A percentile compares a stretch with the other conserved stretches of the same genome.
Conservation (phyloP, 331 rosid genomes). For the Rhamnella rubrinervis region DNA sequence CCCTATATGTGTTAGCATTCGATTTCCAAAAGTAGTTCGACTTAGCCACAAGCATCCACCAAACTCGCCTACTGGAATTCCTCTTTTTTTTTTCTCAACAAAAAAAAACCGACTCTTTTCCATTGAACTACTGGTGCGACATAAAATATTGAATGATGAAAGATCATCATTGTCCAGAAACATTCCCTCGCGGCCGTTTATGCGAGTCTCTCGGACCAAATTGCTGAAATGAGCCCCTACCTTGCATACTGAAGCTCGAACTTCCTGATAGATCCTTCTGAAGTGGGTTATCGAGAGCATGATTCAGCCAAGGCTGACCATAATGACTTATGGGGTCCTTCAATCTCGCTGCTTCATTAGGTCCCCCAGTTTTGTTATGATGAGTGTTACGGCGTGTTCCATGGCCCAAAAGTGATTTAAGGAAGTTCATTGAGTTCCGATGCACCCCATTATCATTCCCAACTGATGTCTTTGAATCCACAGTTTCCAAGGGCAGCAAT, state of each 20-base stretch:
- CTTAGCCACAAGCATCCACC: no score
- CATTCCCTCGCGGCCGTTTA: conserved; percentile 24
- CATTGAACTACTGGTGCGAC: neutral
- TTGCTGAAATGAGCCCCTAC: conserved; percentile 7
- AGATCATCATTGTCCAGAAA: neutral
- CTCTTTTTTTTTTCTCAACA: neutral
- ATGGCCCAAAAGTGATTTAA: conserved; percentile 17
- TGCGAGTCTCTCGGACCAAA: conserved; percentile 25
- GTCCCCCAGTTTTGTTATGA: conserved; percentile 8
- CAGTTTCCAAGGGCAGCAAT: conserved; percentile 11
- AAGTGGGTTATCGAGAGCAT: conserved; percentile 1
- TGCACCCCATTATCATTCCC: conserved; percentile 28
- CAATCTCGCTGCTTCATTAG: conserved; percentile 15
- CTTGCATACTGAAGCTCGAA: conserved; percentile 25
- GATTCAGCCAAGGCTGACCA: neutral
- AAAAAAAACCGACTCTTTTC: neutral
- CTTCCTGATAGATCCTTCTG: conserved; percentile 5
- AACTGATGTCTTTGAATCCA: conserved; percentile 39
- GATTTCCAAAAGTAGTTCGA: neutral
- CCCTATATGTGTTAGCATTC: conserved; percentile 4
- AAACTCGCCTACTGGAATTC: no score
- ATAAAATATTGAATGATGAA: neutral
- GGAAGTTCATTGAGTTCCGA: conserved; percentile 29
- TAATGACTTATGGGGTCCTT: conserved; percentile 3
- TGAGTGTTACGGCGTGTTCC: conserved; percentile 2